phyloP scores from a whole-genome alignment of 1,284 basidiomycete genomes.

The Trichosporon sp. region DNA sequence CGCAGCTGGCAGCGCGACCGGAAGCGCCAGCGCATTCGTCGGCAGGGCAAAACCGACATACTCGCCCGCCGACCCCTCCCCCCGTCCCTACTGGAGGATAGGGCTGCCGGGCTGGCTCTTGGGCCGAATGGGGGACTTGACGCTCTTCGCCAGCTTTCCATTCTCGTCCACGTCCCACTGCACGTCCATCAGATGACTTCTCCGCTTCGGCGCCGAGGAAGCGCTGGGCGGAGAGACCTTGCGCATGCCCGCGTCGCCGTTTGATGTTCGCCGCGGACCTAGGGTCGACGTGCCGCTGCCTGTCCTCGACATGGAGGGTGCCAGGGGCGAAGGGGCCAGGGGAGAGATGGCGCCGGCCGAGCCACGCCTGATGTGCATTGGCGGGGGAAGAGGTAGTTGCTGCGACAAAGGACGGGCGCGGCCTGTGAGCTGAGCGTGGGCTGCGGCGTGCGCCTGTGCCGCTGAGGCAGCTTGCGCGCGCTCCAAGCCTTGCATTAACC shows the following conservation, averaged over 20 bases:
- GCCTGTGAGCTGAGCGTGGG: conserved; percentile 1
- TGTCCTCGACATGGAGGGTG: background rate
- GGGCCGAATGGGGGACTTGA: conserved; percentile 11
- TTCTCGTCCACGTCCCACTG: conserved; percentile 51
- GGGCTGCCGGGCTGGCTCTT: conserved; percentile 10
- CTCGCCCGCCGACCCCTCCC: background rate
- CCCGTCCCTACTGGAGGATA: conserved; percentile 18
- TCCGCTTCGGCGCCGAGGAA: conserved; percentile 38
- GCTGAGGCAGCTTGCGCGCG: background rate
- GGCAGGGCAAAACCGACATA: no score
- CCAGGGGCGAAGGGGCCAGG: no score
- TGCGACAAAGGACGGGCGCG: background rate
- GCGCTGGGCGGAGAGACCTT: conserved; percentile 19
- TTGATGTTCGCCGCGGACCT: background rate
- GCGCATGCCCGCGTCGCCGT: conserved; percentile 10
- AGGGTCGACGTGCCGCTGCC: conserved; percentile 7
- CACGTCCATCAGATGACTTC: conserved; percentile 39
- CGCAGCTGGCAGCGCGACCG: no score
- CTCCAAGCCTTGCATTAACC: background rate
- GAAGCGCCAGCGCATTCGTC: no score
- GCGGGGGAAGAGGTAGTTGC: background rate
- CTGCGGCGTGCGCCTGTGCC: conserved; percentile 26
- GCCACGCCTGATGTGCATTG: conserved; percentile 7
- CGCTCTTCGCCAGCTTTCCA: conserved; percentile 33
- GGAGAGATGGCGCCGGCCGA: background rate